phyloP scores from a whole-genome alignment of 2,329 filamentous ascomycete species.

The Metarhizium sp. region DNA sequence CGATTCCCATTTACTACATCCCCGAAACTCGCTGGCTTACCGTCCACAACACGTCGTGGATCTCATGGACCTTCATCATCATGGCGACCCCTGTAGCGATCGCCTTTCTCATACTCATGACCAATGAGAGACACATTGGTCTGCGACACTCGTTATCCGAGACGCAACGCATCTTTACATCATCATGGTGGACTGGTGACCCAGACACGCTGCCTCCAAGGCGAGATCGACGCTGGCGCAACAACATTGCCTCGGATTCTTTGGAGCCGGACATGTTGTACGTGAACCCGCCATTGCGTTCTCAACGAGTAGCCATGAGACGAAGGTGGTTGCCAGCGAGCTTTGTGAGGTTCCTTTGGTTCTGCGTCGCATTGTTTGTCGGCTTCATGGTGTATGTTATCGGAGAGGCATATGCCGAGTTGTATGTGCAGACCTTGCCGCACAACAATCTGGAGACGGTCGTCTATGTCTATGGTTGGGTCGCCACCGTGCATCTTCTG shows the following conservation, averaged over 20 bases:
- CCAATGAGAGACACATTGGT: constrained; percentile 53
- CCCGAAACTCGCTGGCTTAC: constrained; percentile 44
- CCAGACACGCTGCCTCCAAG: constrained; percentile 33
- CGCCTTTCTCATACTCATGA: constrained; percentile 54
- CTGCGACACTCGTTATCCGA: constrained; percentile 53
- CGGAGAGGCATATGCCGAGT: constrained; percentile 60
- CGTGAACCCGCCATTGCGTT: constrained; percentile 14
- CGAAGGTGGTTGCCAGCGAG: constrained; percentile 53
- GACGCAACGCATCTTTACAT: constrained; percentile 58
- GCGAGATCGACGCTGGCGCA: constrained; percentile 20
- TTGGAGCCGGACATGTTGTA: constrained; percentile 28
- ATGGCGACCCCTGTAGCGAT: constrained; percentile 62
- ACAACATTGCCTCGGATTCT: constrained; percentile 20
- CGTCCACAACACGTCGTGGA: constrained; percentile 57
- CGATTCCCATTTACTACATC: constrained; percentile 50
- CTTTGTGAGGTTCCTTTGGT: constrained; percentile 62
- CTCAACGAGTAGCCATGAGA: constrained; percentile 30
- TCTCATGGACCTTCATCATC: constrained; percentile 59
- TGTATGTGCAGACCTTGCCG: constrained; percentile 57
- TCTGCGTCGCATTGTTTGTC: constrained; percentile 53
- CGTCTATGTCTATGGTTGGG: constrained; percentile 62
- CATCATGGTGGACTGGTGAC: constrained; percentile 56
- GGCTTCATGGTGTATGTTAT: constrained; percentile 57
- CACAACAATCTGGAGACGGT: constrained; percentile 59
- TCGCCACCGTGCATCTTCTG: constrained; percentile 54